Conservation (phyloP, 495 filamentous ascomycete genomes). For the Pyrenopolyporus hunteri region DNA sequence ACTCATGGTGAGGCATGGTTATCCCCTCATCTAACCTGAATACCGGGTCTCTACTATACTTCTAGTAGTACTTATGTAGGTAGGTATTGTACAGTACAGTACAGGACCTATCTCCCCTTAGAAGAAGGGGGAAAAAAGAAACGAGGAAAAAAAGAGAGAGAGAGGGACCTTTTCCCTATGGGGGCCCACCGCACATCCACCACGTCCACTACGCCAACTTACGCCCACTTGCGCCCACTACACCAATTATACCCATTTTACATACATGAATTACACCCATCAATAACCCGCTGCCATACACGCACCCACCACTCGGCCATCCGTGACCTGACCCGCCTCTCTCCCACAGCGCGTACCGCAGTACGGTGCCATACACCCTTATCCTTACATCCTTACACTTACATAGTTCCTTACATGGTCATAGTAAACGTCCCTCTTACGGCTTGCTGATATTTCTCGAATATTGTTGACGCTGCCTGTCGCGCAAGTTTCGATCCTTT, state of each 20-base stretch:
- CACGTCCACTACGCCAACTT: too few species aligned
- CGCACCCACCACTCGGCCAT: background rate
- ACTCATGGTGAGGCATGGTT: conserved; percentile 33
- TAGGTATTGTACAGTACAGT: too few species aligned
- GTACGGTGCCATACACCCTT: too few species aligned
- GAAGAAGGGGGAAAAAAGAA: conserved; percentile 11
- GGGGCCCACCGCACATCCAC: conserved; percentile 13
- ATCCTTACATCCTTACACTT: too few species aligned
- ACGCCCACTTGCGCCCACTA: background rate
- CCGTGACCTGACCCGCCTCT: conserved; percentile 12
- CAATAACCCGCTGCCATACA: background rate
- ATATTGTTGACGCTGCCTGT: conserved; percentile 19
- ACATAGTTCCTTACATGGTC: too few species aligned
- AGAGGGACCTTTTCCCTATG: conserved; percentile 29
- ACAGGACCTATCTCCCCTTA: too few species aligned
- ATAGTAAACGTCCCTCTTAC: conserved; percentile 17
- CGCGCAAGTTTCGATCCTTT: conserved; percentile 5
- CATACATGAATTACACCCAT: background rate
- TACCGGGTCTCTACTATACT: conserved; percentile 34
- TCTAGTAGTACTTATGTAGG: too few species aligned
- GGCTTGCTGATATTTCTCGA: conserved; percentile 19
- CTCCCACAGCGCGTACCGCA: background rate
- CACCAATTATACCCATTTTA: background rate
- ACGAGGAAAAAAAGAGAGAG: conserved; percentile 14
- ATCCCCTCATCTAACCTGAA: conserved; percentile 39